Evolutionary conservation across 2,329 filamentous ascomycete species (phyloP), one percentile per base, ranked within the genome.

Genomic region (Diaporthe caulivora): DNA sequence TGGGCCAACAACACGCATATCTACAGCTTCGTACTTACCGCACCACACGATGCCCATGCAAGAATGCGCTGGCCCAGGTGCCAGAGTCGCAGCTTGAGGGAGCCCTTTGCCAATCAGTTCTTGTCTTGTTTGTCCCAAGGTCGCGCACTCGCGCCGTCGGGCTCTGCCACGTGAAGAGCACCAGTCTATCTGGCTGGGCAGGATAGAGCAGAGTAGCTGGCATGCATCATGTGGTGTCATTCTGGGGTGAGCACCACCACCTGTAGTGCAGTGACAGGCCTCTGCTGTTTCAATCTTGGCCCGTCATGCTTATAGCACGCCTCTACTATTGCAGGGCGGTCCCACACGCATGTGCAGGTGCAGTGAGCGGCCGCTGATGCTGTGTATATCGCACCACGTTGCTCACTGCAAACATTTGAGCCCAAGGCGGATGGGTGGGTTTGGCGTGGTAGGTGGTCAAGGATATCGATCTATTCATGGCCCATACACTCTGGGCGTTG

Each of bases 121-220:
- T 7, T 11, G 21, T 2, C 11, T 13, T 40, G 34, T 34, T 34
- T 5, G n/a, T 17, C n/a, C n/a, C 10, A 51, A 49, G 29, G 42
- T 64, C 21, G 24, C 29, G 11, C 21, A 29, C 26, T 64, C 21
- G 24, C 29, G 11, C 21, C 31, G 44, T 51, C 26, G 49, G 29
- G 9, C 24, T 13, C 31, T 53, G 68, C 31, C 68, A 71, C 55
- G 68, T 71, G 68, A 62, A 51, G 37, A 40, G 68, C 55, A n/a
- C n/a, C n/a, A n/a, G n/a, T n/a, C n/a, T n/a, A 31, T 26, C 34
- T 29, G n/a, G 54, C 47, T 40, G 10, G 8, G 44, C 34, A 34
- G 34, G 34, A n/a, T 34, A 34, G 34, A n/a, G n/a, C n/a, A n/a
- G n/a, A n/a, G 34, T 34, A 34, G 34, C 9, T 34, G 37, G 37